Base-by-base conservation (phyloP, 2,329 filamentous ascomycete species). In the Penicillium occitanis region DNA sequence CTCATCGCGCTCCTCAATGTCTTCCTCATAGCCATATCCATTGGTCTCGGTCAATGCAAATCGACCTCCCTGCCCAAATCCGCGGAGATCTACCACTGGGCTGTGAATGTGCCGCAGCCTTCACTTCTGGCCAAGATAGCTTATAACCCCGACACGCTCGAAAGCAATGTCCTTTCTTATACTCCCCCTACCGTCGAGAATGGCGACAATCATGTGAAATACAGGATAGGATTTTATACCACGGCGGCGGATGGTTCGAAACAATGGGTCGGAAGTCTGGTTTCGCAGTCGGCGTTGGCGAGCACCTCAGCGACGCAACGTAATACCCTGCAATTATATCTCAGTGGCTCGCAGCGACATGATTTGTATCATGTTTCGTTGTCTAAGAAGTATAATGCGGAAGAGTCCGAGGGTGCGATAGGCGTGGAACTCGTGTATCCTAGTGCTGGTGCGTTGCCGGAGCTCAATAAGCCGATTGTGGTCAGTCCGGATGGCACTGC, bases 181-280 rank as follows among this genome's bases (percentile, higher is more conserved):
- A 74, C 76, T 4, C 77, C 78, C 37, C 78, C 79, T 7, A 66
- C 42, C 58, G 33, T 22, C 13, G 44, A 48, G 61, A 35, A 68
- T 64, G 40, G 68, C 66, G 58, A 70, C 58, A 77, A 83, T 70
- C 77, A 82, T 63, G 80, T 82, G 72, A 83, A 87, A 69, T 76
- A 86, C 55, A 82, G 84, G 46, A 77, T 87, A 6, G 85, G 84
- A 67, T 81, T 86, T 40, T 83, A 80, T 70, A 85, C 71, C 46
- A 75, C 73, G 1, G 66, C 72, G 1, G 69, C 72, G 30, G 61
- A 51, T 22, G 75, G 74, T 53, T 59, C 72, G 17, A 77, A 74
- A 61, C 75, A 78, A 72, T 80, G 78, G 78, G 73, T 77, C 8
- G 78, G 79, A 6, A 78, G 76, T 42, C 71, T 82, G 17, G 75